Evolutionary conservation across 1,284 basidiomycete genomes (phyloP), one percentile per base, ranked within the genome.

Genomic region (Apiotrichum gracile): DNA sequence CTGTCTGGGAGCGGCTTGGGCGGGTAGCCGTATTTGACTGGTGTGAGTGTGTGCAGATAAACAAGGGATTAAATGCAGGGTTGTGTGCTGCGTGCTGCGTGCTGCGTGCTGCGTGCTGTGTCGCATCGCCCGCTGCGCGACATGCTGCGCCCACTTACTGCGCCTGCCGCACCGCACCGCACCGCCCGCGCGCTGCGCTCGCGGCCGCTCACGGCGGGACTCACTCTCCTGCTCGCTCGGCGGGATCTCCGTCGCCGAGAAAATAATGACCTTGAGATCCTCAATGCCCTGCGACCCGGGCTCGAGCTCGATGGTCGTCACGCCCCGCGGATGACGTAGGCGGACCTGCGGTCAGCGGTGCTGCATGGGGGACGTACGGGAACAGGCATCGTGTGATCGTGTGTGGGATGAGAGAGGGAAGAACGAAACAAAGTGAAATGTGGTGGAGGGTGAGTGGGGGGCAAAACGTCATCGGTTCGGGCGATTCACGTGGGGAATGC

Each of bases 1-100:
- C 84, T 83, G n/a, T 86, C 76, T 4, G 84, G 84, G 35, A 92
- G 78, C 1, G 82, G 65, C 47, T 80, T 81, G 0, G 89, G 89
- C 1, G 91, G 91, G 72, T 92, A 92, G 38, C 90, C 88, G 26
- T 82, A 80, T 75, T 87, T 91, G 61, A 93, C 90, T 93, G 51
- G 21, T n/a, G 29, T 3, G 21, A 37, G 44, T 54, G 27, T 43
- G 59, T 19, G 44, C 31, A 52, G 34, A 2, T n/a, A 17, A 14
- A 5, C 14, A 5, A 14, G 9, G 33, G 38, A 8, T 40, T 12
- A 13, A 29, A 29, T 29, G 27, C n/a, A n/a, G n/a, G n/a, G n/a
- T n/a, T n/a, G n/a, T n/a, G n/a, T n/a, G n/a, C n/a, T n/a, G n/a
- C n/a, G n/a, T n/a, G n/a, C n/a, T n/a, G n/a, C n/a, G n/a, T n/a